A percentile compares a stretch with the other conserved stretches of the same genome.
Conservation (phyloP, 371 early-diverging fungal genomes). For the Rhizopus microsporus region DNA sequence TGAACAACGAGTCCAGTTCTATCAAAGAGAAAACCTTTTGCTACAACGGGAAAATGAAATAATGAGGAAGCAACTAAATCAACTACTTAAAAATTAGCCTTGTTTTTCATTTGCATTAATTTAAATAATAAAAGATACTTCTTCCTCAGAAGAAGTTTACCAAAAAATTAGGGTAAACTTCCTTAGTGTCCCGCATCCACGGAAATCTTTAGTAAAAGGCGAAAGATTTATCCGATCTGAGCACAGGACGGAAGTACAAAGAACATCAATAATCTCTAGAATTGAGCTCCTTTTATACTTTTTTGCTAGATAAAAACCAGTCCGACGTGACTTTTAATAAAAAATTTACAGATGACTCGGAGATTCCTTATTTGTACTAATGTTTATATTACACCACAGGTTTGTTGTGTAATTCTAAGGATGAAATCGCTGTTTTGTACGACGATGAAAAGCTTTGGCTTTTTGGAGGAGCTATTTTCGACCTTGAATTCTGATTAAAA, state of each 20-base stretch:
- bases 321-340: too few relatives aligned
- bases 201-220: conserved; percentile 63
- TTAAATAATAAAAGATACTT: neutral
- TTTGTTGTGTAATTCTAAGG: too few relatives aligned
- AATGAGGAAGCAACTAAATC: conserved; percentile 53
- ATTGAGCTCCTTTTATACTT: neutral
- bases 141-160: conserved; percentile 3
- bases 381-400: too few relatives aligned
- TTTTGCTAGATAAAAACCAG: neutral
- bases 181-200: conserved; percentile 51
- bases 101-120: conserved; percentile 15
- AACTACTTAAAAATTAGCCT: conserved; percentile 10
- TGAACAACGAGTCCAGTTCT: conserved; percentile 48
- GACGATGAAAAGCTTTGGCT: too few relatives aligned
- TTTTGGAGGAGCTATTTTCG: too few relatives aligned
- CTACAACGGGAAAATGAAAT: conserved; percentile 58
- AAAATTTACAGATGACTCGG: too few relatives aligned
- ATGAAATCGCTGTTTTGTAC: too few relatives aligned
- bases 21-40: conserved; percentile 50
- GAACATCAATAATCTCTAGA: neutral
- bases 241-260: conserved; percentile 51
- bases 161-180: conserved; percentile 54
- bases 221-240: conserved; percentile 59
- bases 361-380: too few relatives aligned
- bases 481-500: too few relatives aligned